Evolutionary conservation across 2,329 filamentous ascomycete species (phyloP).

Genomic region (Cercospora citrullina): DNA sequence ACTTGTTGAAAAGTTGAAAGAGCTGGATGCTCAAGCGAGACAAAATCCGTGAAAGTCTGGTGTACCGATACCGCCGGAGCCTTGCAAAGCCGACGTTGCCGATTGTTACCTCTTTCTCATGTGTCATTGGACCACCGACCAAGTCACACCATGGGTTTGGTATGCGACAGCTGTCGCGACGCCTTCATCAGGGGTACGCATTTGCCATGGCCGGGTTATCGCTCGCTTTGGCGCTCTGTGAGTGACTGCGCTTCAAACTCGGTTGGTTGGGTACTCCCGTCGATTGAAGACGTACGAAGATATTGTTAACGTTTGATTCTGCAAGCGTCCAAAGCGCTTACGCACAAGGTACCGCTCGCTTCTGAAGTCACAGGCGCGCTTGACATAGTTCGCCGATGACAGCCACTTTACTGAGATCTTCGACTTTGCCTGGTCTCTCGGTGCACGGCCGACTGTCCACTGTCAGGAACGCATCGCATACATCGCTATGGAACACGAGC

Average conservation of each 20-base stretch:
- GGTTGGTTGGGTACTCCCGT: background rate
- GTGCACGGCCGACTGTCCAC: background rate
- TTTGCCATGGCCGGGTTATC: background rate
- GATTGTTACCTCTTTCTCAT: background rate
- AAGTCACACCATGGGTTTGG: background rate
- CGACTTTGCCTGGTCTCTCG: background rate
- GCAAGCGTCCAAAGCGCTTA: background rate
- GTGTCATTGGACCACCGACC: background rate
- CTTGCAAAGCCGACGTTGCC: background rate
- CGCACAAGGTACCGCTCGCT: background rate
- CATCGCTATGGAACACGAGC: background rate
- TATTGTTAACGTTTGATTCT: background rate
- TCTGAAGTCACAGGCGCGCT: background rate
- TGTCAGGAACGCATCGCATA: background rate
- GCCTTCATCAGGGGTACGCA: background rate
- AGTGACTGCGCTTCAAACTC: background rate
- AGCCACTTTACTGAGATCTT: background rate
- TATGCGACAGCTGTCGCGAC: background rate
- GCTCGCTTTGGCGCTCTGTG: background rate
- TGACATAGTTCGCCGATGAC: background rate
- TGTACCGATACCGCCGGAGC: background rate
- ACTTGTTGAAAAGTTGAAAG: conserved; percentile 37
- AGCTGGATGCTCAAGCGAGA: conserved; percentile 36
- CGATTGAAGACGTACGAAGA: background rate
- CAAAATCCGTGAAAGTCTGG: conserved; percentile 23